Evolutionary conservation across 1,284 basidiomycete species (phyloP), one percentile per base, ranked within the genome.

Genomic region (Gastroboletus turbinatus): DNA sequence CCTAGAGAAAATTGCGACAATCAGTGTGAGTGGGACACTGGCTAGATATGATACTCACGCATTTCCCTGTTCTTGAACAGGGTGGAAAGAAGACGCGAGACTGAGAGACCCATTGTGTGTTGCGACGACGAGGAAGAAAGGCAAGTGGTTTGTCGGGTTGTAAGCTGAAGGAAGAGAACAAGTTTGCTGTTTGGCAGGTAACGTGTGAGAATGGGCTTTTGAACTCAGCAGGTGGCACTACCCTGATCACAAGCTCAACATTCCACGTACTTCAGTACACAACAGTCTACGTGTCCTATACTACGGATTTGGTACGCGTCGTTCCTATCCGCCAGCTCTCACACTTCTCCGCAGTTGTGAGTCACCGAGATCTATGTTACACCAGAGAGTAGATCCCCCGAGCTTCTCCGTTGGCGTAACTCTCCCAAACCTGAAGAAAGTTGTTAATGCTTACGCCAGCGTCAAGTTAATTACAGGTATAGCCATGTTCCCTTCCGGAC

Each of bases 21-120:
- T 84, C 65, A 59, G 59, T 65, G 65, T 61, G 60, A 47, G 11
- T 63, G 63, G 56, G 64, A 66, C 57, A 58, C 65, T 64, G 63
- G 63, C 62, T 47, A 46, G 23, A 42, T 62, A 61, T 63, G 27
- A 45, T 39, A 84, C 93, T 74, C 76, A 96, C 96, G 94, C 96
- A 99, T 98, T 80, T 99, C 97, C 84, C 92, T 97, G 85, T 98
- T 98, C 78, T 96, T 96, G 71, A 99, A 96, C 75, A 99, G 84
- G 75, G 84, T 85, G 59, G 85, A 83, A 71, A 97, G 85, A 53
- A 95, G 80, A 69, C 78, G 83, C 65, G 93, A 96, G 68, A 96
- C 78, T 45, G 85, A 86, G 66, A 96, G 80, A 88, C 94, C 92
- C 92, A 95, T 95, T 73, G 71, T 77, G 72, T 67, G 59, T 64